phyloP scores from a whole-genome alignment of 495 filamentous ascomycete genomes.

The Penicillium ucsense region DNA sequence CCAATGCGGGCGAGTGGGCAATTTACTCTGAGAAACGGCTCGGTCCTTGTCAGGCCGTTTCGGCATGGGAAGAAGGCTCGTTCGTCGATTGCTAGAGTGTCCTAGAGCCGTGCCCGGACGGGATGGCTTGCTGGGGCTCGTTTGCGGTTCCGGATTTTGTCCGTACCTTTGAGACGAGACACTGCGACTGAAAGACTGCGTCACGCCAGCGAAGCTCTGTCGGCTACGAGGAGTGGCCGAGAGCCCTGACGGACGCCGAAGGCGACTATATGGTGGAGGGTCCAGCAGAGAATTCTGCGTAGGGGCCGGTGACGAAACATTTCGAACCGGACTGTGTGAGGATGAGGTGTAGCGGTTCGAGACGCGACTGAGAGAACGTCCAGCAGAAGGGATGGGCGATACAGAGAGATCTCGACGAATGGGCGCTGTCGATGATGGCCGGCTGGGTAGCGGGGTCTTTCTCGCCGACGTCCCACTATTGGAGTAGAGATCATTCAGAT shows the following conservation, averaged over 20 bases:
- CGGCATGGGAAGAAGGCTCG: conserved; percentile 39
- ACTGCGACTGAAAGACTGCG: conserved; percentile 25
- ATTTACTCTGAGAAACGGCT: conserved; percentile 18
- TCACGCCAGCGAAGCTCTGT: conserved; percentile 30
- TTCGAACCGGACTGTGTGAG: conserved; percentile 29
- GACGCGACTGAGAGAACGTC: conserved; percentile 25
- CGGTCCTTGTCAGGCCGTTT: conserved; percentile 24
- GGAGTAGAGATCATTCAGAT: conserved; percentile 55
- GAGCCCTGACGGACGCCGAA: conserved; percentile 22
- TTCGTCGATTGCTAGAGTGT: conserved; percentile 35
- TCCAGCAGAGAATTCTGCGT: conserved; percentile 21
- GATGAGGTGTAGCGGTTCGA: conserved; percentile 32
- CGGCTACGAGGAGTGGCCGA: conserved; percentile 29
- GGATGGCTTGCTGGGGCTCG: conserved; percentile 25
- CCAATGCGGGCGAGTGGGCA: conserved; percentile 32
- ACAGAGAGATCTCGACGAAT: conserved; percentile 31
- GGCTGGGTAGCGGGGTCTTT: conserved; percentile 21
- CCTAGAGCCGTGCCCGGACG: conserved; percentile 39
- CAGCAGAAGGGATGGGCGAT: conserved; percentile 29
- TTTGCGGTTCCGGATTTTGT: conserved; percentile 6
- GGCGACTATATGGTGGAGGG: conserved; percentile 35
- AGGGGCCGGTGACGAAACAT: conserved; percentile 24
- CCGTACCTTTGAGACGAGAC: conserved; percentile 19
- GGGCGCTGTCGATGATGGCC: conserved; percentile 31
- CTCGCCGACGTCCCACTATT: conserved; percentile 40